A percentile compares a stretch with the other conserved stretches of the same genome.
Evolutionary conservation across 768 basidiomycete genomes (phyloP).

Genomic region (Auricularia sp.): DNA sequence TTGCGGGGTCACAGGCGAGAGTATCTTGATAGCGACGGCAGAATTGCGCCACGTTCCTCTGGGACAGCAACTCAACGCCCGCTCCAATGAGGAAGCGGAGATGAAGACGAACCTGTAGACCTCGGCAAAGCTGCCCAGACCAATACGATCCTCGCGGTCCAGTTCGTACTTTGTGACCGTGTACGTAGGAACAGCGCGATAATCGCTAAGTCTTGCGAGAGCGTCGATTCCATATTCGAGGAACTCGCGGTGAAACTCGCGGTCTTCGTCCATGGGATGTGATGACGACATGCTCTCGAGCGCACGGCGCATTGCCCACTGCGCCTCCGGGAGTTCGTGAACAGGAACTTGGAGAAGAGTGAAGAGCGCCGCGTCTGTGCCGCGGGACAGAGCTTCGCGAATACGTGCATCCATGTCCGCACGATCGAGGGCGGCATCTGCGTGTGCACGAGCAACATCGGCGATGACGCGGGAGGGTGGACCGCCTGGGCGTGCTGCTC

Average conservation of each 20-base stretch:
- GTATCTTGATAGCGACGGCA: constrained; percentile 25
- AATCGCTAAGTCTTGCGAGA: constrained; percentile 46
- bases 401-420: constrained; percentile 49
- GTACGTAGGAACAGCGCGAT: constrained; percentile 10
- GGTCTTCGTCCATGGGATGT: constrained; percentile 7
- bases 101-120: not conserved
- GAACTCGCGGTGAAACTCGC: constrained; percentile 49
- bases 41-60: constrained; percentile 60
- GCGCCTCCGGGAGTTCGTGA: constrained; percentile 69
- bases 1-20: constrained; percentile 47
- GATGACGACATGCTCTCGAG: constrained; percentile 21
- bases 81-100: not conserved
- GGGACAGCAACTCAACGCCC: constrained; percentile 34
- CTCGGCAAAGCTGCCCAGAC: constrained; percentile 64
- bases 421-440: constrained; percentile 42
- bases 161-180: constrained; percentile 52
- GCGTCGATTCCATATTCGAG: constrained; percentile 66
- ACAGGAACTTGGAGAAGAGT: constrained; percentile 38
- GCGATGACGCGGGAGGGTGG: constrained; percentile 21
- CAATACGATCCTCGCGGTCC: constrained; percentile 53
- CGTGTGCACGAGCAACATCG: constrained; percentile 24
- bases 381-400: constrained; percentile 43
- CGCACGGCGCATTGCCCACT: constrained; percentile 67
- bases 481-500: constrained; percentile 3
- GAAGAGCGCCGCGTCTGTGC: constrained; percentile 55